Percentiles rank a stretch among this genome's conserved stretches.
Conservation (phyloP, 2,329 filamentous ascomycete species). For the Tympanopsis confertula region DNA sequence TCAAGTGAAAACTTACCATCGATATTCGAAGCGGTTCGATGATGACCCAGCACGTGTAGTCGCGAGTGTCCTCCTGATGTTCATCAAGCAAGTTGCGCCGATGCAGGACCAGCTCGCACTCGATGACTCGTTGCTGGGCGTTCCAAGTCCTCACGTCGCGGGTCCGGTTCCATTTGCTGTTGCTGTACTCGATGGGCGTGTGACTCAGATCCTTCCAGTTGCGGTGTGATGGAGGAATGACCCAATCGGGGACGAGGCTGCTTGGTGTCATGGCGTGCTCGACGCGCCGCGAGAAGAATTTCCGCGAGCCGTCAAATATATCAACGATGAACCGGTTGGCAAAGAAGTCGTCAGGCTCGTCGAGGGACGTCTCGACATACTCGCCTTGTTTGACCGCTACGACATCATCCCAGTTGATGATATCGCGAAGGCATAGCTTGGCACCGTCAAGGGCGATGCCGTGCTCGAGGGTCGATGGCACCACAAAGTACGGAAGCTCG, state of each 20-base stretch:
- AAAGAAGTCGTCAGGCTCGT: conserved; percentile 34
- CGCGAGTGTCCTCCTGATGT: conserved; percentile 37
- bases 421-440: conserved; percentile 5
- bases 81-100: conserved; percentile 77
- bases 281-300: conserved; percentile 41
- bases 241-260: conserved; percentile 51
- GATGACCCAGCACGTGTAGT: conserved; percentile 54
- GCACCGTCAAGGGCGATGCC: conserved; percentile 15
- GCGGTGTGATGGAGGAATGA: conserved; percentile 32
- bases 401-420: conserved; percentile 55
- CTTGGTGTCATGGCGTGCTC: conserved; percentile 47
- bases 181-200: conserved; percentile 73
- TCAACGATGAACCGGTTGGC: conserved; percentile 41
- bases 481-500: conserved; percentile 74
- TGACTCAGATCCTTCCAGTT: conserved; percentile 25
- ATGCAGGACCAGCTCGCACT: conserved; percentile 61
- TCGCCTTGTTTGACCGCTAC: conserved; percentile 19
- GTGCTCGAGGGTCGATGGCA: conserved; percentile 32
- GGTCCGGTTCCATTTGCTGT: conserved; percentile 60
- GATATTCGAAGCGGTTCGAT: conserved; percentile 70
- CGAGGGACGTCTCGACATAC: conserved; percentile 25
- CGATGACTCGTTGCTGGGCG: conserved; percentile 68
- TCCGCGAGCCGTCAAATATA: conserved; percentile 48
- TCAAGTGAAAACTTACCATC: conserved; percentile 38
- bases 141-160: conserved; percentile 39